These are phyloP conservation scores for Lepidium aucheri DNA, from an alignment of 345 rosid genomes.

Conservation along the genomic window DNA sequence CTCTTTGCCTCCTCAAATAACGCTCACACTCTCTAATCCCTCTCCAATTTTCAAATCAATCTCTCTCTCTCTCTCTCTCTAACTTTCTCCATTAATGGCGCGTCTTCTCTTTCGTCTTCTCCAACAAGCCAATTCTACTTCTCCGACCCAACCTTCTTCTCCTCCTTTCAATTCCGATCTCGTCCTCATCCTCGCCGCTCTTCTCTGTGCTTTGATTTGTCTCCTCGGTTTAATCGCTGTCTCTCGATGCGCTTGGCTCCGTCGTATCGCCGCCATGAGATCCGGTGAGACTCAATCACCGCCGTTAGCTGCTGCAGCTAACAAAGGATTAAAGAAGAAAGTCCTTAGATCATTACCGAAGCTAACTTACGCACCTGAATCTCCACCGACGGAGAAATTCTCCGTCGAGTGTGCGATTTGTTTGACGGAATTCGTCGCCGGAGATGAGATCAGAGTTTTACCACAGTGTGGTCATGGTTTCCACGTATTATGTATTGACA, in stretches of 20 bases:
- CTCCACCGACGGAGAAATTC: conserved; percentile 28
- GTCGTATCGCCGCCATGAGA: conserved; percentile 43
- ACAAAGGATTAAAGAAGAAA: conserved; percentile 80
- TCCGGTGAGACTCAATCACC: conserved; percentile 6
- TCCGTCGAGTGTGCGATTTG: conserved; percentile 75
- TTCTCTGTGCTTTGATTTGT: conserved; percentile 83
- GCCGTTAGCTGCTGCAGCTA: conserved; percentile 38
- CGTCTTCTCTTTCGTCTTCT: conserved; percentile 47
- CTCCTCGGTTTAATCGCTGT: conserved; percentile 76
- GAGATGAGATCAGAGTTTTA: conserved; percentile 75
- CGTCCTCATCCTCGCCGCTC: conserved; percentile 74
- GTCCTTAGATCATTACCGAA: conserved; percentile 69
- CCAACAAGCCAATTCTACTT: conserved; percentile 10
- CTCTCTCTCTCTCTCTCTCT: conserved; percentile 14
- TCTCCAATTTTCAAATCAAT: conserved; percentile 10
- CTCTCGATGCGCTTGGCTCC: conserved; percentile 89
- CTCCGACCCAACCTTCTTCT: conserved; percentile 18
- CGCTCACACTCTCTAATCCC: conserved; percentile 18
- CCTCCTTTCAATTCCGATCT: conserved; percentile 51
- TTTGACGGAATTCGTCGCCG: conserved; percentile 51
- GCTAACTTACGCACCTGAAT: conserved; percentile 44
- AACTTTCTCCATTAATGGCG: conserved; percentile 42
- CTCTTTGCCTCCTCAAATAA: conserved; percentile 6
- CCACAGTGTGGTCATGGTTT: conserved; percentile 91
- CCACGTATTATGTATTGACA: conserved; percentile 83